Percentiles rank a stretch among this genome's conserved stretches.
Conservation (phyloP, 2,329 filamentous ascomycete genomes). For the Xylariomycetidae sp. region DNA sequence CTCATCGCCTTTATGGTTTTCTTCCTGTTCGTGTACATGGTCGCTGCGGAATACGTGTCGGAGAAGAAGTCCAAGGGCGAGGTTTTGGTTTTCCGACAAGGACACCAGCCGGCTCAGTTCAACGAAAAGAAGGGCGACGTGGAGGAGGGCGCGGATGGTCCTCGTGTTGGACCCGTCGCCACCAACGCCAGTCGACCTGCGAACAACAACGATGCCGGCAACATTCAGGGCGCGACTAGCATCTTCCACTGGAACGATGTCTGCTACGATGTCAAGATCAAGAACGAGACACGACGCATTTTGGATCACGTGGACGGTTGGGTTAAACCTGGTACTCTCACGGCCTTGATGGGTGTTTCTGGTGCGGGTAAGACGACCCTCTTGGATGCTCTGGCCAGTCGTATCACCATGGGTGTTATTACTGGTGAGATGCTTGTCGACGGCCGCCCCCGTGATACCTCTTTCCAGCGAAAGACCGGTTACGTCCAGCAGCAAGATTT, state of each 20-base stretch:
- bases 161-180: constrained; percentile 39
- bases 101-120: constrained; percentile 53
- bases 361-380: constrained; percentile 94
- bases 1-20: constrained; percentile 59
- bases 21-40: constrained; percentile 56
- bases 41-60: constrained; percentile 60
- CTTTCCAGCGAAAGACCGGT: constrained; percentile 87
- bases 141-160: constrained; percentile 46
- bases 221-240: constrained; percentile 55
- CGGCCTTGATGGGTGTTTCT: constrained; percentile 84
- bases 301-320: constrained; percentile 84
- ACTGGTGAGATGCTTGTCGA: constrained; percentile 72
- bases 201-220: constrained; percentile 34
- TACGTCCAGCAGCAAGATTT: constrained; percentile 93
- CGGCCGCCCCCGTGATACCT: constrained; percentile 62
- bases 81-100: constrained; percentile 67
- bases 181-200: constrained; percentile 37
- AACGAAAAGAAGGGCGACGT: constrained; percentile 58
- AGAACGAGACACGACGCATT: constrained; percentile 66
- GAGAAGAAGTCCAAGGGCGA: constrained; percentile 69
- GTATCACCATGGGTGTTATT: constrained; percentile 84
- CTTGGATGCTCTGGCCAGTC: constrained; percentile 76
- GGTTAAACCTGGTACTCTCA: constrained; percentile 88
- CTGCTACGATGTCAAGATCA: constrained; percentile 73
- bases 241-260: constrained; percentile 85